These are phyloP conservation scores for Ilyonectria mors-panacis DNA, from an alignment of 2,329 filamentous ascomycete species.

Conservation along the genomic window DNA sequence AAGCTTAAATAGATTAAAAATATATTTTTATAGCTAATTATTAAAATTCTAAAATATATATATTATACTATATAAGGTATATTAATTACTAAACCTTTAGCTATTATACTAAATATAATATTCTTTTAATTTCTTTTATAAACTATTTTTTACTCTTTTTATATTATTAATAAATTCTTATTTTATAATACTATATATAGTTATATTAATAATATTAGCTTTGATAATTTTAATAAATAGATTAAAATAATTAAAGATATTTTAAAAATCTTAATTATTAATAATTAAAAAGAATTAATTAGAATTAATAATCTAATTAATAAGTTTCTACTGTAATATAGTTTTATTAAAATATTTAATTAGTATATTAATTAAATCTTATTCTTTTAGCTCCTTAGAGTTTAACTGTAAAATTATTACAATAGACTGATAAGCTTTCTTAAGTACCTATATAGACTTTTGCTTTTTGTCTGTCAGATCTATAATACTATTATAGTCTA, in stretches of 20 bases:
- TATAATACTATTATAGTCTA: background rate
- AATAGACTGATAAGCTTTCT: background rate
- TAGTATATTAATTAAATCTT: background rate
- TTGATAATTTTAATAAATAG: background rate
- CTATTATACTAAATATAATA: too few species aligned
- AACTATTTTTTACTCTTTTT: too few species aligned
- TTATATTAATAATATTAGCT: background rate
- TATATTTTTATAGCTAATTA: too few species aligned
- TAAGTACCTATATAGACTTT: background rate
- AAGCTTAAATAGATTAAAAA: too few species aligned
- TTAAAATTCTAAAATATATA: too few species aligned
- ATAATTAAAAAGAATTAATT: background rate
- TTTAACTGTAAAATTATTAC: background rate
- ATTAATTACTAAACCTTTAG: too few species aligned
- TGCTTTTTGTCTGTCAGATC: background rate
- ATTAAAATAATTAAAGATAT: background rate
- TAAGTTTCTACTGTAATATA: background rate
- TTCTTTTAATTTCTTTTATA: too few species aligned
- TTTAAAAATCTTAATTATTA: background rate
- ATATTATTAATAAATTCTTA: too few species aligned
- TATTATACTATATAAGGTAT: too few species aligned
- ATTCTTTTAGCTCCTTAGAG: background rate
- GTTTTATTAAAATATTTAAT: background rate
- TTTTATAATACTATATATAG: too few species aligned
- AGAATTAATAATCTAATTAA: background rate